Percentiles rank a stretch among this genome's conserved stretches.
Conservation (phyloP, 2,329 filamentous ascomycete genomes). For the Sporothrix luriei region DNA sequence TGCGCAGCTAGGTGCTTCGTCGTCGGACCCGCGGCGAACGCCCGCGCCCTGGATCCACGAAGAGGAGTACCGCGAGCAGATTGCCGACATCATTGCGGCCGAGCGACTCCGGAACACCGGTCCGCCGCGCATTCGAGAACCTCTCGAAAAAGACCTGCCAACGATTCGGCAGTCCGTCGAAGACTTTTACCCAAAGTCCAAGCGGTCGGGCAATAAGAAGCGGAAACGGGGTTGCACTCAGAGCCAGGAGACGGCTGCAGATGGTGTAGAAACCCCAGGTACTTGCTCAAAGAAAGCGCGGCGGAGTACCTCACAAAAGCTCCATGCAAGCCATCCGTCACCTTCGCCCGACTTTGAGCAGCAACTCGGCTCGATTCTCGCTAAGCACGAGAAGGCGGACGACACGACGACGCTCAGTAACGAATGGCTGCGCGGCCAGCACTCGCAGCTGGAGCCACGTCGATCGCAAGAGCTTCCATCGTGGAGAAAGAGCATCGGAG, state of each 20-base stretch:
- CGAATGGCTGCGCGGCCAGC: conserved; percentile 24
- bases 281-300: conserved; percentile 2
- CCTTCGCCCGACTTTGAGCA: conserved; percentile 31
- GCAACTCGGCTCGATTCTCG: conserved; percentile 24
- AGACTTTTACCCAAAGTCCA: conserved; percentile 70
- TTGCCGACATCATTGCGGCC: conserved; percentile 59
- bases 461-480: conserved; percentile 29
- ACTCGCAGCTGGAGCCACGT: not conserved
- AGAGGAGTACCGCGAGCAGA: conserved; percentile 71
- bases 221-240: conserved; percentile 13
- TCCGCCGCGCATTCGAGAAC: conserved; percentile 61
- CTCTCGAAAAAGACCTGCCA: conserved; percentile 63
- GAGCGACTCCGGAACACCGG: conserved; percentile 58
- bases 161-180: conserved; percentile 82
- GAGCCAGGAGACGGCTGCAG: not conserved
- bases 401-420: conserved; percentile 15
- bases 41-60: conserved; percentile 89
- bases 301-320: not conserved
- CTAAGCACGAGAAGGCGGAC: not conserved
- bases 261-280: not conserved
- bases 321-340: not conserved
- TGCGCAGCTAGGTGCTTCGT: conserved; percentile 86
- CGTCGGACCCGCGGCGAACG: conserved; percentile 73
- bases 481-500: not conserved
- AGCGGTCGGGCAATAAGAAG: conserved; percentile 27